phyloP scores from a whole-genome alignment of 768 basidiomycete species.

The Xanthoconium stramineum region DNA sequence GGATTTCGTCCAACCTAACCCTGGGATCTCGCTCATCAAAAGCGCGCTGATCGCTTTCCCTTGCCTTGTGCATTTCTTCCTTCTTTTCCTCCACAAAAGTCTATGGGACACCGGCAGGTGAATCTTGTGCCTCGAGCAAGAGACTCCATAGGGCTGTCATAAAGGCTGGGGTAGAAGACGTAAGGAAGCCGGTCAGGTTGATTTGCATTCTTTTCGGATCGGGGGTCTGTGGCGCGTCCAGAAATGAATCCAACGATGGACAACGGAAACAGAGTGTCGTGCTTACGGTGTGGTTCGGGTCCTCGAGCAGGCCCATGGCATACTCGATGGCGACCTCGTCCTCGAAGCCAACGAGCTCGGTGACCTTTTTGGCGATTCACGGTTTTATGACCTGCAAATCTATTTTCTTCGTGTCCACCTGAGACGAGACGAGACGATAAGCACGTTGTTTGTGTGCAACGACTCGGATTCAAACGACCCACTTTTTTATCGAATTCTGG shows the following conservation, averaged over 20 bases:
- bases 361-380: slow-evolving; percentile 93
- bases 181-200: slow-evolving; percentile 88
- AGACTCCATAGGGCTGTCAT: slow-evolving; percentile 89
- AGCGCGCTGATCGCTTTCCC: slow-evolving; percentile 59
- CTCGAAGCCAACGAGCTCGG: slow-evolving; percentile 88
- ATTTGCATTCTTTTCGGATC: slow-evolving; percentile 98
- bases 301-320: slow-evolving; percentile 91
- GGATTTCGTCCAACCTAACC: slow-evolving; percentile 62
- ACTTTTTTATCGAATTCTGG: slow-evolving; percentile 87
- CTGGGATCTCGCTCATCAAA: slow-evolving; percentile 72
- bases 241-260: background rate
- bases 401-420: slow-evolving; percentile 96
- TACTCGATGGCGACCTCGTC: slow-evolving; percentile 98
- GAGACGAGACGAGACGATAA: background rate
- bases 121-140: slow-evolving; percentile 89
- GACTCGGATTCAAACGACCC: slow-evolving; percentile 3
- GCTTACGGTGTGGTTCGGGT: slow-evolving; percentile 75
- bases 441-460: background rate
- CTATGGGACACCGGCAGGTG: slow-evolving; percentile 84
- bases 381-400: slow-evolving; percentile 88
- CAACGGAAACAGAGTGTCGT: background rate
- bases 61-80: slow-evolving; percentile 75
- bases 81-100: slow-evolving; percentile 93
- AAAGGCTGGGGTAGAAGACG: slow-evolving; percentile 79
- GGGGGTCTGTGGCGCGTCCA: slow-evolving; percentile 52